Conservation (phyloP, 176 grass and related monocot species). For the Avena eriantha region DNA sequence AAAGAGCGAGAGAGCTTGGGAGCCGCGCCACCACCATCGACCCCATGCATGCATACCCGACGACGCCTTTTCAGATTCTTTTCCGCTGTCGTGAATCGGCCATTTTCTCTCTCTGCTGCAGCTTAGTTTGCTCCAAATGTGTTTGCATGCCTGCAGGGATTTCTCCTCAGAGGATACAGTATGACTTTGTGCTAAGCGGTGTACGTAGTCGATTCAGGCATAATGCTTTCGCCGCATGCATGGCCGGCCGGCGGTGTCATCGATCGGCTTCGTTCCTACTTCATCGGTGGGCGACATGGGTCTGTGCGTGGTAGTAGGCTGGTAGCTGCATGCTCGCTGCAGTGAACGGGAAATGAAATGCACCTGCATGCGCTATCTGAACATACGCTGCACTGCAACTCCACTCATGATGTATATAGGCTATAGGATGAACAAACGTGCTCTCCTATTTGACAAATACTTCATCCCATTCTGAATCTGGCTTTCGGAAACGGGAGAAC, state of each 20-base stretch:
- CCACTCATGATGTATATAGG: too few relatives aligned
- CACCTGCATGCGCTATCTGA: background rate
- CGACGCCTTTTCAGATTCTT: background rate
- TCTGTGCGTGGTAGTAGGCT: background rate
- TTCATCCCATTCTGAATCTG: too few relatives aligned
- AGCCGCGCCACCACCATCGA: background rate
- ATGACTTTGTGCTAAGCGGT: too few relatives aligned
- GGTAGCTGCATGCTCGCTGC: too few relatives aligned
- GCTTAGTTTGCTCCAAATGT: background rate
- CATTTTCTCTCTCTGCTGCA: background rate
- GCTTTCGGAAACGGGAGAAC: too few relatives aligned
- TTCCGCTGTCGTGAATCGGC: background rate
- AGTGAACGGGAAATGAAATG: background rate
- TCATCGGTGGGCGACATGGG: background rate
- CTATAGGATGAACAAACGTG: too few relatives aligned
- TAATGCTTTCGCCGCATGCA: constrained; percentile 13
- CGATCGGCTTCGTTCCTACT: background rate
- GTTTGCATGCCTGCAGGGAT: background rate
- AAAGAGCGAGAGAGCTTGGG: background rate
- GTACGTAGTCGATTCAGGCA: constrained; percentile 6
- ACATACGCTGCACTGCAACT: background rate
- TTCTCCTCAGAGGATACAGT: background rate
- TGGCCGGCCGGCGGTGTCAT: background rate
- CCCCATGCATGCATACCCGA: background rate
- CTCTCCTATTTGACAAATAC: too few relatives aligned